Evolutionary conservation across 2,329 filamentous ascomycete genomes (phyloP), one percentile per base, ranked within the genome.

Genomic region (Apiospora phragmitis): DNA sequence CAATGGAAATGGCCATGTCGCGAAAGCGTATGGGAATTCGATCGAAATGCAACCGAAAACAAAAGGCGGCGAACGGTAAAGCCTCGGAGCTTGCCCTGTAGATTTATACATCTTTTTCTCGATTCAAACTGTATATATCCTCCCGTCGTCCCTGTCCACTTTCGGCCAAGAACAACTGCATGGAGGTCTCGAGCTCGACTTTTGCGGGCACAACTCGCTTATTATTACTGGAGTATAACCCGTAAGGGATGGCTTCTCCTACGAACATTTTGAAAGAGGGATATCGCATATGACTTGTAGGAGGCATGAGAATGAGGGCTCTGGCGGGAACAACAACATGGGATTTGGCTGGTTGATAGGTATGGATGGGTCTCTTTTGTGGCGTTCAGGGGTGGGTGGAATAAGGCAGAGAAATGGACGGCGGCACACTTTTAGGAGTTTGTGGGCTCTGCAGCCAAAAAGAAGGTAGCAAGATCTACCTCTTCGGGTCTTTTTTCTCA

Each of bases 11-110:
- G 83, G 83, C 69, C 83, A 82, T 65, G 70, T 70, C 71, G 72
- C 76, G 12, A 84, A 84, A 70, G 78, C 81, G 62, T 80, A 84
- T 69, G 79, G 76, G 32, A 78, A 83, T 70, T 80, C 82, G 47
- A 87, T 88, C 74, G 88, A 89, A 76, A 80, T 88, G 72, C 84
- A 88, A 74, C 81, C 81, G 71, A 62, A 62, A 62, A 84, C 83
- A 68, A 87, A 86, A 69, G 76, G 74, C 65, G 65, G 49, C n/a
- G 72, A 75, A 32, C 69, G 71, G 72, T 75, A 59, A 70, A 16
- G 51, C 35, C 43, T 65, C 49, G 32, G 26, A 70, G 51, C 38
- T 51, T 49, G 55, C 67, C 42, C 32, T 67, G 65, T 67, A 32
- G 45, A 45, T 35, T 47, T 67, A 45, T 43, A 68, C 67, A 41